Evolutionary conservation across 2,329 filamentous ascomycete genomes (phyloP), one percentile per base, ranked within the genome.

Genomic region (Dactylonectria estremocensis): DNA sequence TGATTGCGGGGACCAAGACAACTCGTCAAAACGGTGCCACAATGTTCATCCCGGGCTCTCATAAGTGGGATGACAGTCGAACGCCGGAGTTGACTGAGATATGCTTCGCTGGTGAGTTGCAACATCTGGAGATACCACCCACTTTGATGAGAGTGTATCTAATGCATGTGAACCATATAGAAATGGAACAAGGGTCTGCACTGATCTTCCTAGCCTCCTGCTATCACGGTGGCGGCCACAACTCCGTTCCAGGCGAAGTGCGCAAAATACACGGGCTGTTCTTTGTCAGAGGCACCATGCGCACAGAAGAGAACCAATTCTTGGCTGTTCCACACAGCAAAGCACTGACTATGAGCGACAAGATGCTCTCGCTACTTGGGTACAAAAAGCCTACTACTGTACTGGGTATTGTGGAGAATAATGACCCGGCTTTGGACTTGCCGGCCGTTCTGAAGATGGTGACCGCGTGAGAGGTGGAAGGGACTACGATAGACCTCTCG

Each of bases 341-440:
- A n/a, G 11, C 18, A 14, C 22, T 33, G 40, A 24, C 10, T 4
- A 64, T 59, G 40, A 59, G 35, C 24, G 11, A 43, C 16, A 54
- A 59, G 4, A 55, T 45, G 48, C 31, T 24, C 2, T 64, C 46
- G 10, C 46, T 45, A 5, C 61, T 58, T 7, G 46, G 48, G 24
- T 58, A 35, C 16, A 61, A 58, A 24, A 52, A 53, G 35, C 37
- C 18, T 2, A 35, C 58, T 6, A 61, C 24, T n/a, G 48, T 37
- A 16, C 14, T 50, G 46, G 54, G 54, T 18, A 52, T 64, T 14
- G 33, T 63, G 3, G 35, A 58, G 24, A 57, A 63, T 20, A 20
- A 57, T 2, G 45, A 57, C 31, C 33, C 33, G n/a, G 45, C 52
- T 9, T 22, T 52, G 35, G 52, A 50, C 31, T 33, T 56, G 9